Evolutionary conservation across 1,139 yeast genomes (phyloP).

Genomic region (Saccharomycopsis crataegensis): DNA sequence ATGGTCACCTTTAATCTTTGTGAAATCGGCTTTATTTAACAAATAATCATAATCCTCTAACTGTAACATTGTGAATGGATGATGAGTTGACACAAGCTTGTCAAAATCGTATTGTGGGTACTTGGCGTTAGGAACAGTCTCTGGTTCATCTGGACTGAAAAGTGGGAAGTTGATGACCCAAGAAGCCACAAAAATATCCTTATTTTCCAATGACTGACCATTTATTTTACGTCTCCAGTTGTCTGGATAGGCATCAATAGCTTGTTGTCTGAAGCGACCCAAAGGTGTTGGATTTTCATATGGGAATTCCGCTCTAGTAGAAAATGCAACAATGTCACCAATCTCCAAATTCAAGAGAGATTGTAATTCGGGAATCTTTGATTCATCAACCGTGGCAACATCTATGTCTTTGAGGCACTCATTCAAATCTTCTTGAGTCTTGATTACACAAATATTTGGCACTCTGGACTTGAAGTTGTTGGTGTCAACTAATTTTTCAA

Average conservation of each 20-base stretch:
- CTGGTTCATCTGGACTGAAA: slow-evolving; percentile 60
- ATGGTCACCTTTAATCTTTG: slow-evolving; percentile 80
- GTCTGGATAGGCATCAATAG: slow-evolving; percentile 47
- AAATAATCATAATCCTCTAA: slow-evolving; percentile 57
- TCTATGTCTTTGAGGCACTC: slow-evolving; percentile 34
- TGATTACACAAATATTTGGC: slow-evolving; percentile 50
- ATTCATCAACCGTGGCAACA: slow-evolving; percentile 28
- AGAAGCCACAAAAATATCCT: slow-evolving; percentile 48
- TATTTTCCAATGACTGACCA: slow-evolving; percentile 12
- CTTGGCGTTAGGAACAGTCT: slow-evolving; percentile 23
- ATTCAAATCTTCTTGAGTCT: slow-evolving; percentile 30
- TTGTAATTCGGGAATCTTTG: slow-evolving; percentile 29
- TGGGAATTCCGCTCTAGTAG: slow-evolving; percentile 56
- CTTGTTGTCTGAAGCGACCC: slow-evolving; percentile 75
- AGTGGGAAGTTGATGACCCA: slow-evolving; percentile 94
- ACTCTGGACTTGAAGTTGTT: slow-evolving; percentile 48
- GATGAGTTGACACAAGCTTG: slow-evolving; percentile 70
- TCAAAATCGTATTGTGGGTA: slow-evolving; percentile 57
- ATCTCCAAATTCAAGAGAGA: slow-evolving; percentile 36
- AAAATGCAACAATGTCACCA: slow-evolving; percentile 73
- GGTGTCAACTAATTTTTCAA: slow-evolving; percentile 36
- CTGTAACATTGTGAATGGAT: slow-evolving; percentile 92
- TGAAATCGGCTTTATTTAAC: slow-evolving; percentile 38
- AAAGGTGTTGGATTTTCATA: slow-evolving; percentile 96
- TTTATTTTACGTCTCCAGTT: slow-evolving; percentile 41